phyloP scores from a whole-genome alignment of 2,329 filamentous ascomycete species.

The Pseudocercospora eumusae region DNA sequence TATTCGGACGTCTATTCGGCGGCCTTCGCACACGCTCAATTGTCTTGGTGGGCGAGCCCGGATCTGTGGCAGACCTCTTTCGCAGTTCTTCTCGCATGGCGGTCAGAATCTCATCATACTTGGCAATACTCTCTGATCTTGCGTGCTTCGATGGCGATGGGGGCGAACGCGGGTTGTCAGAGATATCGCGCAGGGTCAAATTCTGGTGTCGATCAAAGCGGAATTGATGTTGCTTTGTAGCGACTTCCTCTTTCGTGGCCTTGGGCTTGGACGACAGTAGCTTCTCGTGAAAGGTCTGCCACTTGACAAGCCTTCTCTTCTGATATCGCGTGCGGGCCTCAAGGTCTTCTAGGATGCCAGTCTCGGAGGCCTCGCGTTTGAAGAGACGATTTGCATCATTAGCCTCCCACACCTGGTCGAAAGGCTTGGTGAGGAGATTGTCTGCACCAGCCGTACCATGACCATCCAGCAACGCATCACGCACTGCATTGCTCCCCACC shows the following conservation, averaged over 20 bases:
- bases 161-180: constrained; percentile 17
- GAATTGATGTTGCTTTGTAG: constrained; percentile 18
- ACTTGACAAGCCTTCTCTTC: constrained; percentile 67
- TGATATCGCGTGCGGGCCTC: constrained; percentile 68
- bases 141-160: constrained; percentile 20
- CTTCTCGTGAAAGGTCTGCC: constrained; percentile 65
- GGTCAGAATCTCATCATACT: constrained; percentile 40
- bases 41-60: constrained; percentile 18
- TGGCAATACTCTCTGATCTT: constrained; percentile 24
- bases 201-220: constrained; percentile 37
- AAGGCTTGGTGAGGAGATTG: constrained; percentile 62
- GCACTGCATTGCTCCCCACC: constrained; percentile 75
- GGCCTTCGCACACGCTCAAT: constrained; percentile 20
- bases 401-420: constrained; percentile 71
- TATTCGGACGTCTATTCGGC: constrained; percentile 17
- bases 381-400: constrained; percentile 45
- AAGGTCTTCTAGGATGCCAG: constrained; percentile 68
- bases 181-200: constrained; percentile 33
- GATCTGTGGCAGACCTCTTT: constrained; percentile 26
- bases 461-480: constrained; percentile 69
- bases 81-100: constrained; percentile 41
- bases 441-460: constrained; percentile 60
- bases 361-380: constrained; percentile 53
- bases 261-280: constrained; percentile 28
- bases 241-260: constrained; percentile 15